A percentile compares a stretch with the other conserved stretches of the same genome.
phyloP scores from a whole-genome alignment of 139 green algal genomes.

The Micractinium sp. region DNA sequence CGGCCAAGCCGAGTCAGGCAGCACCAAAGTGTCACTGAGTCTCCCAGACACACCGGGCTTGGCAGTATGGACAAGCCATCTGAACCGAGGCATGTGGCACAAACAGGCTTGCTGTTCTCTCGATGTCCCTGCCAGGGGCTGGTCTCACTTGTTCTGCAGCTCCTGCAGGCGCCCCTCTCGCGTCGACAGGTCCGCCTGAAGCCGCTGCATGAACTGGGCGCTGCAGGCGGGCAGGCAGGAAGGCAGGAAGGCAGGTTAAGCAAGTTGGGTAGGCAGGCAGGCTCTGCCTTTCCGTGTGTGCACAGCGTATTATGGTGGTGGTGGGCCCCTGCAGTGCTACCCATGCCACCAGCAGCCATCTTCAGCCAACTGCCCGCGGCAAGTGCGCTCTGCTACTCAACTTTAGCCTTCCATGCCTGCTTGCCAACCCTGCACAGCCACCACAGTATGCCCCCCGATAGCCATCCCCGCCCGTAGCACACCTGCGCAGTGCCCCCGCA shows the following conservation, averaged over 20 bases:
- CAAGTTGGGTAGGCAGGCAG: neutral
- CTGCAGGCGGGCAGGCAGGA: constrained; percentile 10
- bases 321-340: neutral
- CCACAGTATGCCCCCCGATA: neutral
- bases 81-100: too few relatives aligned
- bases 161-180: constrained; percentile 48
- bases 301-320: neutral
- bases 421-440: neutral
- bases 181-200: constrained; percentile 47
- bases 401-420: neutral
- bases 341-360: neutral
- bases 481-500: constrained; percentile 17
- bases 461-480: neutral
- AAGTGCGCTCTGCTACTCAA: neutral
- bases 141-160: constrained; percentile 55
- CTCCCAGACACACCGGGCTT: too few relatives aligned
- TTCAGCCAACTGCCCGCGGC: neutral
- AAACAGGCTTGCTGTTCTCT: too few relatives aligned
- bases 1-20: too few relatives aligned
- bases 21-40: too few relatives aligned
- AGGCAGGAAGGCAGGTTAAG: neutral
- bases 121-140: neutral
- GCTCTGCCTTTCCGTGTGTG: neutral
- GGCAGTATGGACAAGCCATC: too few relatives aligned
- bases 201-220: constrained; percentile 68